These are phyloP conservation scores for Lichtheimia ramosa DNA, from an alignment of 371 early-diverging fungal species.

Conservation along the genomic window DNA sequence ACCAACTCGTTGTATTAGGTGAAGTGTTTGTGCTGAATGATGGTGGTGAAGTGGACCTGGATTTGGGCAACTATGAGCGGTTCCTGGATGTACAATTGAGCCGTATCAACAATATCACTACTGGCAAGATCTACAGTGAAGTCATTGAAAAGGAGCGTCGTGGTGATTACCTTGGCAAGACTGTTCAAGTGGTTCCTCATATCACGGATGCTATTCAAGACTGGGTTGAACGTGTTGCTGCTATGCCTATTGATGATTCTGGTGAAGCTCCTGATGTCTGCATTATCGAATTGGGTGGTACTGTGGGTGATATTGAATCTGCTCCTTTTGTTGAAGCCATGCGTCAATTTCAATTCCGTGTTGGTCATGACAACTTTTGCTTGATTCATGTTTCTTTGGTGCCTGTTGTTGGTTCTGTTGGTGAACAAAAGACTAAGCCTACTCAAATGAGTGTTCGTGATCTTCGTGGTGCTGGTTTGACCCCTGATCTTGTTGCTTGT, in stretches of 20 bases:
- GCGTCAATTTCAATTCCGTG: conserved; percentile 98
- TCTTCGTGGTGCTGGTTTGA: conserved; percentile 92
- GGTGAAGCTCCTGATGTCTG: conserved; percentile 94
- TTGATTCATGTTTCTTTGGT: conserved; percentile 97
- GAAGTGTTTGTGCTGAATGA: conserved; percentile 99
- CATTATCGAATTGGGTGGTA: conserved; percentile 99
- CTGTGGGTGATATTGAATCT: conserved; percentile 98
- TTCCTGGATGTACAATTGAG: conserved; percentile 93
- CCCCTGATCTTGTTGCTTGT: conserved; percentile 97
- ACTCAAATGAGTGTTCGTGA: conserved; percentile 96
- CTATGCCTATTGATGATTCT: conserved; percentile 79
- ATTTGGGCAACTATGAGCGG: conserved; percentile 99
- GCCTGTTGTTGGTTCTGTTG: conserved; percentile 95
- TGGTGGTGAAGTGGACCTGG: conserved; percentile 99
- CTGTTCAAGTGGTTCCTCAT: conserved; percentile 98
- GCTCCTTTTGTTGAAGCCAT: conserved; percentile 98
- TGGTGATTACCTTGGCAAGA: conserved; percentile 98
- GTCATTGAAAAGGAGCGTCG: conserved; percentile 92
- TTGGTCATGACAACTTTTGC: conserved; percentile 95
- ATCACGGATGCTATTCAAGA: conserved; percentile 97
- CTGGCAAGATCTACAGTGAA: conserved; percentile 96
- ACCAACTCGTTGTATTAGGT: conserved; percentile 44
- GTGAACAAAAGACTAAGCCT: conserved; percentile 99
- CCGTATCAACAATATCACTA: conserved; percentile 97
- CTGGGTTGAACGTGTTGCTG: conserved; percentile 94